Conservation (phyloP, 2,329 filamentous ascomycete species). For the Aspergillus felis region DNA sequence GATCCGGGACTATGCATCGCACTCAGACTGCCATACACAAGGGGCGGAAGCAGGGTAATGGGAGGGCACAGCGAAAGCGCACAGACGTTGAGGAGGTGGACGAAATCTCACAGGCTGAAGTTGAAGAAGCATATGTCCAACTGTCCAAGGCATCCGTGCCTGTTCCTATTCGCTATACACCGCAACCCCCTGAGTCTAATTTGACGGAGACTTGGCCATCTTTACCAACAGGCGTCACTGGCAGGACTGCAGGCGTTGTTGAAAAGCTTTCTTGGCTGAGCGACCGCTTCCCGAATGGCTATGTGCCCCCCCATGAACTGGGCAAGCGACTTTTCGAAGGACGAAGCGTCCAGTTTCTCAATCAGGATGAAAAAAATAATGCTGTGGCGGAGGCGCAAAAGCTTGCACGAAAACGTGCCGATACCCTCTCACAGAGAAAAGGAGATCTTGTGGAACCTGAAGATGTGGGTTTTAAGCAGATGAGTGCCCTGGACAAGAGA, state of each 20-base stretch:
- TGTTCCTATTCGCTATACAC: slow-evolving; percentile 33
- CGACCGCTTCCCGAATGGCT: slow-evolving; percentile 32
- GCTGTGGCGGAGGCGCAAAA: slow-evolving; percentile 34
- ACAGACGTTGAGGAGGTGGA: slow-evolving; percentile 23
- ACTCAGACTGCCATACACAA: slow-evolving; percentile 12
- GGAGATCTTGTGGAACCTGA: slow-evolving; percentile 36
- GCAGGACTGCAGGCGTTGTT: slow-evolving; percentile 26
- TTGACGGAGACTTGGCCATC: slow-evolving; percentile 39
- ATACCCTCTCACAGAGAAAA: slow-evolving; percentile 33
- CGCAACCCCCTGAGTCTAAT: slow-evolving; percentile 28
- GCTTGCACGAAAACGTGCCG: slow-evolving; percentile 29
- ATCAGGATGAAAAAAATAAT: slow-evolving; percentile 33
- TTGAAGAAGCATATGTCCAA: slow-evolving; percentile 28
- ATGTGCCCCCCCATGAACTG: slow-evolving; percentile 34
- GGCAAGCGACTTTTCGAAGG: slow-evolving; percentile 35
- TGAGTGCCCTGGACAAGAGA: slow-evolving; percentile 23
- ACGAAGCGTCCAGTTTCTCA: slow-evolving; percentile 36
- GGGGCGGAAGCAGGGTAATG: slow-evolving; percentile 8
- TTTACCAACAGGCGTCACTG: slow-evolving; percentile 29
- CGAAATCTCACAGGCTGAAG: slow-evolving; percentile 17
- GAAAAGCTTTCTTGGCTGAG: slow-evolving; percentile 35
- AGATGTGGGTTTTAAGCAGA: slow-evolving; percentile 24
- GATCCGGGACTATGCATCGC: slow-evolving; percentile 10
- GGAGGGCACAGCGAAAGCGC: slow-evolving; percentile 7
- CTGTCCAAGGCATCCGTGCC: slow-evolving; percentile 27